phyloP scores from a whole-genome alignment of 192 early-diverging fungal species.

The Coemansia sp. region DNA sequence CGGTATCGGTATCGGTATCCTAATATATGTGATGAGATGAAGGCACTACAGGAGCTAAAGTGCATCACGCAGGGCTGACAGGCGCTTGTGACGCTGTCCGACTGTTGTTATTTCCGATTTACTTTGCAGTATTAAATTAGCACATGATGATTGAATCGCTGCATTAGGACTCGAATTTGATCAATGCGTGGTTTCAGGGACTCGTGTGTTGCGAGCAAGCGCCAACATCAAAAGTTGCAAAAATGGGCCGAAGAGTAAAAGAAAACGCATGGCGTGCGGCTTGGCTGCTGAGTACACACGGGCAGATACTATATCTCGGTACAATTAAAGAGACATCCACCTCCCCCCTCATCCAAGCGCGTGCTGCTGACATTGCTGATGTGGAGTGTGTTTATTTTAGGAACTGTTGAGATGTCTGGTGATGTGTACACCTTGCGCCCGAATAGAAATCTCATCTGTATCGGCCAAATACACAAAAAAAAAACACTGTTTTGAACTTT shows the following conservation, averaged over 20 bases:
- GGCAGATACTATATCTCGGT: not conserved
- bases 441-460: not conserved
- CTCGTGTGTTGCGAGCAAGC: no score
- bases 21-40: no score
- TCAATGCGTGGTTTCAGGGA: not conserved
- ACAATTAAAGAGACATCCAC: not conserved
- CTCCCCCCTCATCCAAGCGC: not conserved
- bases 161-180: not conserved
- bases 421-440: not conserved
- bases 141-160: no score
- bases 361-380: not conserved
- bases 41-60: no score
- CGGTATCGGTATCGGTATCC: no score
- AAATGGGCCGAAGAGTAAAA: not conserved
- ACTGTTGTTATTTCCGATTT: no score
- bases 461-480: not conserved
- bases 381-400: not conserved
- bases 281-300: conserved; percentile 1
- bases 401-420: not conserved
- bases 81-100: no score
- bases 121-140: no score
- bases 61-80: no score
- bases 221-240: not conserved
- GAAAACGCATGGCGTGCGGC: not conserved
- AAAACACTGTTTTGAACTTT: not conserved